phyloP scores from a whole-genome alignment of 345 rosid genomes.

The Psidium guajava region DNA sequence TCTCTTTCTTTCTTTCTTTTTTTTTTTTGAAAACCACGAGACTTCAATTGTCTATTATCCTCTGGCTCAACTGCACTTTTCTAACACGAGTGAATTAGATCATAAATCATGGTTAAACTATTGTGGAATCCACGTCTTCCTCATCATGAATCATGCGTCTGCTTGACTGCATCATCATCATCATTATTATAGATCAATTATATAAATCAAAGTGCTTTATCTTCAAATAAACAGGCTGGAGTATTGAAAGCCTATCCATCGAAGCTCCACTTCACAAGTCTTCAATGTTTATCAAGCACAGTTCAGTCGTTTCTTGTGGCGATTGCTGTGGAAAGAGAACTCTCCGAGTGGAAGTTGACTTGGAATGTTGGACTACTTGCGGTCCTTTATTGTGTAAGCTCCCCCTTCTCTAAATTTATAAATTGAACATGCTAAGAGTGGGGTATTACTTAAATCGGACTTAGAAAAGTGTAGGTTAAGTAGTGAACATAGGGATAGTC shows the following conservation, averaged over 20 bases:
- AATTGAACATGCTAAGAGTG: not conserved
- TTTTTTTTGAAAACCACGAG: not conserved
- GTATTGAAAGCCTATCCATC: conserved; percentile 8
- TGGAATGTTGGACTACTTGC: conserved; percentile 32
- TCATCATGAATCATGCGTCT: not conserved
- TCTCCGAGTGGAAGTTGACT: conserved; percentile 10
- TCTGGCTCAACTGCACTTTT: not conserved
- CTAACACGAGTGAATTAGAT: not conserved
- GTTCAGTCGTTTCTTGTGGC: conserved; percentile 12
- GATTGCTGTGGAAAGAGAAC: conserved; percentile 12
- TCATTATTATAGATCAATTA: not conserved
- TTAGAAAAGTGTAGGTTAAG: not conserved
- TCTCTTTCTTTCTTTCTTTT: too few relatives aligned
- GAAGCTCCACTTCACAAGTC: conserved; percentile 9
- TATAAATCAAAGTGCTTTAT: not conserved
- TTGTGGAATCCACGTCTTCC: not conserved
- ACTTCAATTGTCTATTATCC: not conserved
- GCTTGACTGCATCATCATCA: not conserved
- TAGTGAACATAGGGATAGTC: not conserved
- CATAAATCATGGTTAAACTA: not conserved
- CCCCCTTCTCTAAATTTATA: too few relatives aligned
- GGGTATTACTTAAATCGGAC: not conserved
- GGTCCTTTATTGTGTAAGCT: conserved; percentile 59
- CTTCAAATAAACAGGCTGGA: not conserved
- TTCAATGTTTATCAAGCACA: conserved; percentile 13